Base-by-base conservation (phyloP, 805 yeast genomes). In the Candida ovalis region DNA sequence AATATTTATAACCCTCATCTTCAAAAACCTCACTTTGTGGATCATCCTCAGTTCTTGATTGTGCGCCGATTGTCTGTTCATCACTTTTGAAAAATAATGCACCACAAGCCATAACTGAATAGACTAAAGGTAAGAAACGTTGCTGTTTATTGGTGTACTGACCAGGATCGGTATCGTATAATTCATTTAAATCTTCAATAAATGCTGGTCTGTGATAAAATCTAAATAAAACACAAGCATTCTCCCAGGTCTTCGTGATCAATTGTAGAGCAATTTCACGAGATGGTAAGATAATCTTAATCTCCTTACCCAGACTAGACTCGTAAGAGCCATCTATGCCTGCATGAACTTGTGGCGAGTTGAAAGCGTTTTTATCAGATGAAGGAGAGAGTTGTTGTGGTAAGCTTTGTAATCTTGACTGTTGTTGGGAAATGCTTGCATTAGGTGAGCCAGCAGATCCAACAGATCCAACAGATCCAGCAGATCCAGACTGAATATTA, bases 71-170 rank as follows among this genome's bases (percentile, higher is more conserved):
- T 1, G 72, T 71, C 42, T 68, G 63, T 48, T 68, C 66, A 47
- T 73, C 75, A 51, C 75, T 73, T 59, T 82, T 82, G 33, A 80
- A 75, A 57, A 90, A 88, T 33, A 89, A 70, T 3, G 89, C 87
- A 15, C 97, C 97, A 53, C 89, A 88, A 0, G 96, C 96, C 69
- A 90, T 74, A n/a, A 88, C 86, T 1, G 94, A 80, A 66, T 89
- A 89, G 38, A 89, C 81, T 51, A 90, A 73, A 0, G 96, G 96
- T 45, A 88, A 68, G 52, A 88, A 85, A 55, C 81, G 77, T 51
- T 80, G 84, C 61, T 88, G 95, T 50, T 85, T 76, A 54, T 84
- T 82, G 2, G 88, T 81, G 63, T 82, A 85, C 49, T 78, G 78
- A 15, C 76, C 74, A 0, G 95, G 92, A 58, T 86, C 90, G 9